Conservation (phyloP, 2,329 filamentous ascomycete genomes). For the Colletotrichum plurivorum region DNA sequence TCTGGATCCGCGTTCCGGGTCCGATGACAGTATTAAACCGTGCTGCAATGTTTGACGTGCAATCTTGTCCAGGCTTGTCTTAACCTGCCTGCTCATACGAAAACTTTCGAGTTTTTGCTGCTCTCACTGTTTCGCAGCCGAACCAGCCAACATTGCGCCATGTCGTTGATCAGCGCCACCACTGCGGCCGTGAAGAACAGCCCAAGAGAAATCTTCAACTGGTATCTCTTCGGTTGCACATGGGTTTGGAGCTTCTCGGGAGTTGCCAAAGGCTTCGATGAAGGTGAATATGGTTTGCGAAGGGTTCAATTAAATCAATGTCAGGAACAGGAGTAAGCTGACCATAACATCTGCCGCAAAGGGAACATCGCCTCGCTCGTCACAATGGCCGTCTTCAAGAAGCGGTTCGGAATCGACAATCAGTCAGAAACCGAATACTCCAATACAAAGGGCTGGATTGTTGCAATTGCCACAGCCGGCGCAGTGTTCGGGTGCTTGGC, state of each 20-base stretch:
- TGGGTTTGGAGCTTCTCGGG: conserved; percentile 48
- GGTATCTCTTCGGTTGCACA: conserved; percentile 46
- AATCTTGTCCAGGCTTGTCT: too few relatives aligned
- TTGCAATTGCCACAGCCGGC: conserved; percentile 48
- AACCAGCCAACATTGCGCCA: neutral
- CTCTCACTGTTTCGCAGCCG: neutral
- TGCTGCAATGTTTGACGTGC: too few relatives aligned
- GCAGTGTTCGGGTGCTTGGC: conserved; percentile 48
- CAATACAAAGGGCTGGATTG: conserved; percentile 50
- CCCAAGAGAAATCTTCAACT: conserved; percentile 48
- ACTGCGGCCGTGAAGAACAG: conserved; percentile 45
- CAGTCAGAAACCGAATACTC: conserved; percentile 46
- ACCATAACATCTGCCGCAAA: conserved; percentile 1
- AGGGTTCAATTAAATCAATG: neutral
- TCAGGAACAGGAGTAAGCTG: neutral
- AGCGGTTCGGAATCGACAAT: conserved; percentile 43
- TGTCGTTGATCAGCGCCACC: conserved; percentile 45
- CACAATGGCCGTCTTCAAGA: conserved; percentile 47
- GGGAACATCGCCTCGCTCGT: conserved; percentile 50
- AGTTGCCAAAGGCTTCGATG: conserved; percentile 49
- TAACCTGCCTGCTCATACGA: too few relatives aligned
- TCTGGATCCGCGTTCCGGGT: neutral
- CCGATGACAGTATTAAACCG: neutral
- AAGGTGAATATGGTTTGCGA: conserved; percentile 41
- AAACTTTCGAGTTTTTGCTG: too few relatives aligned